Percentiles rank a stretch among this genome's conserved stretches.
Conservation (phyloP, 1,139 yeast genomes). For the Suhomyces coccinellae region DNA sequence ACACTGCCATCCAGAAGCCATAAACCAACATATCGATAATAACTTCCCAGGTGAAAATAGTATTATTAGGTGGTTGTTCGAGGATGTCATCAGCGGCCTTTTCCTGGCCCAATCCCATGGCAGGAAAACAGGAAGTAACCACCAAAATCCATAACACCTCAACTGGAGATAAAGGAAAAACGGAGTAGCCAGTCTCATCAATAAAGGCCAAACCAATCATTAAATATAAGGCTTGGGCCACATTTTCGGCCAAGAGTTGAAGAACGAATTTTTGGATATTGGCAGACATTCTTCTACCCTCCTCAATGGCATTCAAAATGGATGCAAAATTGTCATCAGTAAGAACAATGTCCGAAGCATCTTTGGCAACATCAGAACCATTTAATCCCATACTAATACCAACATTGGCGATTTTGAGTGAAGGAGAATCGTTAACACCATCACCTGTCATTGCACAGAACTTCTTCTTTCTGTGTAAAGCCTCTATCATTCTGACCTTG, state of each 20-base stretch:
- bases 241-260: constrained; percentile 50
- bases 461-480: constrained; percentile 47
- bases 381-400: constrained; percentile 47
- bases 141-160: constrained; percentile 41
- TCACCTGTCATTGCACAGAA: constrained; percentile 43
- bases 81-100: constrained; percentile 33
- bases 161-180: constrained; percentile 39
- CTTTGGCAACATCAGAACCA: constrained; percentile 59
- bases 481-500: constrained; percentile 50
- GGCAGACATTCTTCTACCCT: constrained; percentile 49
- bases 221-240: constrained; percentile 46
- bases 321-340: constrained; percentile 53
- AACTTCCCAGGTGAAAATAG: constrained; percentile 35
- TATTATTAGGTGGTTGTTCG: constrained; percentile 31
- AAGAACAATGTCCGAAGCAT: constrained; percentile 58
- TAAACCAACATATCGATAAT: constrained; percentile 35
- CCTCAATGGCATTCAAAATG: constrained; percentile 52
- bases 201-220: constrained; percentile 40
- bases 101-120: constrained; percentile 43
- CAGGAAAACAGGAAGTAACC: constrained; percentile 41
- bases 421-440: constrained; percentile 42
- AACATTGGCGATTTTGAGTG: constrained; percentile 40
- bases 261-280: constrained; percentile 51
- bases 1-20: constrained; percentile 39
- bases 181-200: constrained; percentile 33